Evolutionary conservation across 2,329 filamentous ascomycete genomes (phyloP), one percentile per base, ranked within the genome.

Genomic region (Cladosporium phlei): DNA sequence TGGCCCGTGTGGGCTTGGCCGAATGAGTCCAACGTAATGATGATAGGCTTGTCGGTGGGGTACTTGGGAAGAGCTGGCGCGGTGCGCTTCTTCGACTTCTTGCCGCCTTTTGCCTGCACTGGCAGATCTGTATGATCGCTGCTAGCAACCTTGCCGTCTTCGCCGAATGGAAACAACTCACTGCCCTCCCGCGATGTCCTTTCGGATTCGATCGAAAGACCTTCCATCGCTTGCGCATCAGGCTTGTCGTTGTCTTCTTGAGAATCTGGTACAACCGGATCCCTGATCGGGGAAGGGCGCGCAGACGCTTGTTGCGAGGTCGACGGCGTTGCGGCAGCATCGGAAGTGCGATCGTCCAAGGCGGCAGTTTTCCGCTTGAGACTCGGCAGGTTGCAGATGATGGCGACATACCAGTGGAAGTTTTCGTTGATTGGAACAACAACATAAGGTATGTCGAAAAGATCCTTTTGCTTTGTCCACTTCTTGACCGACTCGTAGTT

Each of bases 391-490:
- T 98, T 95, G 76, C 88, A 95, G 43, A 98, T 91, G 47, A 98
- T 91, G 11, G 88, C 89, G 54, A 97, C 72, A 66, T 93, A 97
- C 93, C 94, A 98, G 66, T 98, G 93, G 1, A 57, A 48, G 21
- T 80, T 74, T 61, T 96, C 86, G 58, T 95, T 94, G 63, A 98
- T 88, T 0, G 93, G 93, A 5, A 98, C 85, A 9, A 97, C 76
- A 49, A 97, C 82, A 63, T 90, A 96, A 61, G 95, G 88, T 57
- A 87, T 89, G 5, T 75, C 77, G 59, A 97, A 87, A 7, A 98
- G 69, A 61, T 98, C 87, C 17, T 91, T 76, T 56, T 83, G 88
- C 25, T 85, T 76, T 0, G 93, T 97, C 93, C 93, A 98, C 33
- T 81, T 79, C 63, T 85, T 82, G 47, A 98, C 90, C 4, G 82